A percentile compares a stretch with the other conserved stretches of the same genome.
phyloP scores from a whole-genome alignment of 1,284 basidiomycete species.

The Amylostereum chailletii region DNA sequence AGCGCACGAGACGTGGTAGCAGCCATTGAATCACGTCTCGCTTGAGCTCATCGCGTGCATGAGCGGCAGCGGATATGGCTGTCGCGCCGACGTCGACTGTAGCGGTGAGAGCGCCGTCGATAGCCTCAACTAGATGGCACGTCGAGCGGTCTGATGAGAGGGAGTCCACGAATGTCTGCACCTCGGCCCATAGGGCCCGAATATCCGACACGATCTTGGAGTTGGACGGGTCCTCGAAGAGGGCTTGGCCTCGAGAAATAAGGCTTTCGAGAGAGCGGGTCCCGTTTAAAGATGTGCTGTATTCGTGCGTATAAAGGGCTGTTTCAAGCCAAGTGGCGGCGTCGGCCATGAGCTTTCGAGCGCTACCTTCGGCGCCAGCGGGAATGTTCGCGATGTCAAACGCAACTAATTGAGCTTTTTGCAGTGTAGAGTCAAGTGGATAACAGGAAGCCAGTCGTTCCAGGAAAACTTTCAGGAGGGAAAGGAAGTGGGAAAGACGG shows the following conservation, averaged over 20 bases:
- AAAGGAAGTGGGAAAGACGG: conserved; percentile 21
- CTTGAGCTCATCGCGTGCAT: conserved; percentile 18
- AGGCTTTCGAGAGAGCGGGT: conserved; percentile 23
- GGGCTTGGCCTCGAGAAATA: conserved; percentile 26
- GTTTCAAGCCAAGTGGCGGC: conserved; percentile 27
- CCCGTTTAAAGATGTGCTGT: conserved; percentile 24
- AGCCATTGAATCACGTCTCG: conserved; percentile 30
- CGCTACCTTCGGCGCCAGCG: conserved; percentile 11
- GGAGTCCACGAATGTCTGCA: conserved; percentile 22
- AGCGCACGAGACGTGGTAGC: conserved; percentile 28
- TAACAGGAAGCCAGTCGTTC: conserved; percentile 32
- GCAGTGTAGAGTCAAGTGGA: conserved; percentile 27
- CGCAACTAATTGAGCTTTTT: conserved; percentile 17
- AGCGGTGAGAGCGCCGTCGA: conserved; percentile 21
- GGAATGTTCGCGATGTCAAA: conserved; percentile 19
- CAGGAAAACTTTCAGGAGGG: conserved; percentile 27
- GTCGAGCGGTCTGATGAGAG: conserved; percentile 29
- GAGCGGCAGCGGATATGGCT: conserved; percentile 9
- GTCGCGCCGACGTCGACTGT: conserved; percentile 14
- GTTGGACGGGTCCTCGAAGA: conserved; percentile 19
- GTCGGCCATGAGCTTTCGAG: conserved; percentile 23
- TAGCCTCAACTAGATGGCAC: conserved; percentile 22
- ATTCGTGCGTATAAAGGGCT: conserved; percentile 26
- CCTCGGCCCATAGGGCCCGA: conserved; percentile 21
- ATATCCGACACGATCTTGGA: conserved; percentile 20